phyloP scores from a whole-genome alignment of 768 basidiomycete species.

The Butyriboletus loyo region DNA sequence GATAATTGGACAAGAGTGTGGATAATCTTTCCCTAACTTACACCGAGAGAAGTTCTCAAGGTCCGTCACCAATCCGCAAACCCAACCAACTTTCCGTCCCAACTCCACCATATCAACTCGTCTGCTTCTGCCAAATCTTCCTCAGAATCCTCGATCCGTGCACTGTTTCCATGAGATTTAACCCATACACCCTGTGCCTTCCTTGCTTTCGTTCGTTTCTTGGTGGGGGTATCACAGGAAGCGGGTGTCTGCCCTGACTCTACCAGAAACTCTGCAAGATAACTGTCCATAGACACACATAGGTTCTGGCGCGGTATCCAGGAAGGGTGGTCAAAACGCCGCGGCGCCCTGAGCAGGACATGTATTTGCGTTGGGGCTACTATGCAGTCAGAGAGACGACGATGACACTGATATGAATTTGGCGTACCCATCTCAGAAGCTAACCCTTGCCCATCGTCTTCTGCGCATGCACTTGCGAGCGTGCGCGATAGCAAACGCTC shows the following conservation, averaged over 20 bases:
- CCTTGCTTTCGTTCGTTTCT: constrained; percentile 27
- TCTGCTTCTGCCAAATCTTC: constrained; percentile 36
- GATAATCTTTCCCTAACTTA: not conserved
- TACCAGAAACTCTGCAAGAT: constrained; percentile 35
- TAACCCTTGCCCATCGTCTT: constrained; percentile 38
- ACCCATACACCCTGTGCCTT: constrained; percentile 44
- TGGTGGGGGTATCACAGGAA: constrained; percentile 18
- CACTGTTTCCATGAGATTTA: constrained; percentile 18
- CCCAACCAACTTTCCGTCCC: constrained; percentile 47
- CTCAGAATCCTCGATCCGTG: not conserved
- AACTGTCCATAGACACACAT: constrained; percentile 35
- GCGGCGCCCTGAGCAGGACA: constrained; percentile 44
- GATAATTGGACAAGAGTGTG: not conserved
- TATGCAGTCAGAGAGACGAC: not conserved
- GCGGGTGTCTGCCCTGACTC: constrained; percentile 15
- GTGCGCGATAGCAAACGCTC: constrained; percentile 45
- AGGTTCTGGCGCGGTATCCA: constrained; percentile 48
- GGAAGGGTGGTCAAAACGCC: constrained; percentile 44
- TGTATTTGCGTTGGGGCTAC: constrained; percentile 48
- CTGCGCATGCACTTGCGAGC: constrained; percentile 42
- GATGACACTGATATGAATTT: not conserved
- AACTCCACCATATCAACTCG: constrained; percentile 52
- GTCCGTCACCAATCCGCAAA: constrained; percentile 45
- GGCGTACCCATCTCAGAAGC: constrained; percentile 40
- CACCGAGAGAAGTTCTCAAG: not conserved